A percentile compares a stretch with the other conserved stretches of the same genome.
Conservation (phyloP, 768 basidiomycete species). For the Dentipellis fragilis region DNA sequence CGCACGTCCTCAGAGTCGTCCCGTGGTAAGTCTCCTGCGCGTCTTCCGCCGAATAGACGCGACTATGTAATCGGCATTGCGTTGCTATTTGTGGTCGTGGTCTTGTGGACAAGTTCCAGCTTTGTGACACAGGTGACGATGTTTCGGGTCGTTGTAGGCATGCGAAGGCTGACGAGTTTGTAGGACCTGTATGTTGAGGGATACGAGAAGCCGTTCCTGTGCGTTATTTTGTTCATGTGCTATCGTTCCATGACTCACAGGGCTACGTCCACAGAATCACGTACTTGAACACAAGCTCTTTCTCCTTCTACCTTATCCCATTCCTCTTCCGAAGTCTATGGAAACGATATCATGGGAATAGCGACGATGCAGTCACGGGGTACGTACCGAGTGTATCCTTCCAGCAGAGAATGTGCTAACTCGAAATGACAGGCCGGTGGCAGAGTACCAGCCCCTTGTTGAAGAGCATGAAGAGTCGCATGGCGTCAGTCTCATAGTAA, state of each 20-base stretch:
- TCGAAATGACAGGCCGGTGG: constrained; percentile 7
- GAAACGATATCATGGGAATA: constrained; percentile 3
- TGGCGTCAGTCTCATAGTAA: too few relatives aligned
- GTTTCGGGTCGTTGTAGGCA: not conserved
- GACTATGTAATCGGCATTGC: constrained; percentile 52
- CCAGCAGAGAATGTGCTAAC: not conserved
- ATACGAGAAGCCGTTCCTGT: constrained; percentile 89
- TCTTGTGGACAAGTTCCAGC: constrained; percentile 84
- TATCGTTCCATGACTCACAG: not conserved
- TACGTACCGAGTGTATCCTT: not conserved
- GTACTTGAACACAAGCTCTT: constrained; percentile 88
- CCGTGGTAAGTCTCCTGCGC: not conserved
- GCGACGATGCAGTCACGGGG: not conserved
- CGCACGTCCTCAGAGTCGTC: not conserved
- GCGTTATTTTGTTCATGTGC: constrained; percentile 13
- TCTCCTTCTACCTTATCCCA: constrained; percentile 73
- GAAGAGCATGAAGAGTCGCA: constrained; percentile 7
- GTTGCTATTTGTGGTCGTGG: constrained; percentile 63
- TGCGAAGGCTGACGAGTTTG: constrained; percentile 3
- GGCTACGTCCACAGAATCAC: constrained; percentile 48
- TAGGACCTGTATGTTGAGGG: constrained; percentile 48
- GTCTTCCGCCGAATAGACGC: constrained; percentile 9
- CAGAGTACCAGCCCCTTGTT: constrained; percentile 20
- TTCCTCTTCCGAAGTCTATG: constrained; percentile 29
- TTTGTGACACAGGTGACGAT: constrained; percentile 69